These are phyloP conservation scores for Eimeria tenella DNA, from an alignment of 169 alveolate species.

Conservation along the genomic window DNA sequence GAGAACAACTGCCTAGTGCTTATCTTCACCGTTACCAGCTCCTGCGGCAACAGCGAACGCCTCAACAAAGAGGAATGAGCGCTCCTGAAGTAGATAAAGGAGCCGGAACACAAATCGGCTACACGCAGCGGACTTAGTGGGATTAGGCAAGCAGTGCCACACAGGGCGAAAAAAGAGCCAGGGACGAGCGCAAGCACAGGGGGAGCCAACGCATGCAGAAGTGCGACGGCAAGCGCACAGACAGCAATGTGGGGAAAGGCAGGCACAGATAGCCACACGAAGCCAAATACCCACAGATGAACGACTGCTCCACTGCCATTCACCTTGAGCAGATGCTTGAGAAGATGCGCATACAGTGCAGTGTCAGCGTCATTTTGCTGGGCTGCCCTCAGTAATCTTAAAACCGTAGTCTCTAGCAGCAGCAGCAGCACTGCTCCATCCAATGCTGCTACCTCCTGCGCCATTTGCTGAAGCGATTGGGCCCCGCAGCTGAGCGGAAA, in stretches of 20 bases:
- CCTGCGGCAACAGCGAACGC: constrained; percentile 23
- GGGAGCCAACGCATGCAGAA: not conserved
- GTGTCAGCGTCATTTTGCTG: constrained; percentile 23
- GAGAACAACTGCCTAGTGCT: constrained; percentile 28
- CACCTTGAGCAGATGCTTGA: constrained; percentile 49
- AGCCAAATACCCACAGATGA: too few relatives aligned
- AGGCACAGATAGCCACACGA: not conserved
- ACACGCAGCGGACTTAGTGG: too few relatives aligned
- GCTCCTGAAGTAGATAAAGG: not conserved
- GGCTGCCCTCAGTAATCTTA: constrained; percentile 48
- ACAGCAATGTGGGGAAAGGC: not conserved
- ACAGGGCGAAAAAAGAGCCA: not conserved
- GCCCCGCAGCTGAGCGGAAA: constrained; percentile 46
- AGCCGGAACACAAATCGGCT: too few relatives aligned
- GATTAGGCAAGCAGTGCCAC: too few relatives aligned
- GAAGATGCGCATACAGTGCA: constrained; percentile 45
- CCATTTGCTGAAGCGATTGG: constrained; percentile 39
- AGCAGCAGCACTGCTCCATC: constrained; percentile 19
- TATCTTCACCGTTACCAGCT: constrained; percentile 43
- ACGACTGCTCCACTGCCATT: not conserved
- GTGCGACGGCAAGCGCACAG: not conserved
- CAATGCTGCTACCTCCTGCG: constrained; percentile 26
- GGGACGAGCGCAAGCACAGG: not conserved
- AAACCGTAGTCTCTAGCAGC: constrained; percentile 14
- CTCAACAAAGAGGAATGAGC: not conserved